Evolutionary conservation across 345 rosid genomes (phyloP).

Genomic region (Hibiscus trionum): DNA sequence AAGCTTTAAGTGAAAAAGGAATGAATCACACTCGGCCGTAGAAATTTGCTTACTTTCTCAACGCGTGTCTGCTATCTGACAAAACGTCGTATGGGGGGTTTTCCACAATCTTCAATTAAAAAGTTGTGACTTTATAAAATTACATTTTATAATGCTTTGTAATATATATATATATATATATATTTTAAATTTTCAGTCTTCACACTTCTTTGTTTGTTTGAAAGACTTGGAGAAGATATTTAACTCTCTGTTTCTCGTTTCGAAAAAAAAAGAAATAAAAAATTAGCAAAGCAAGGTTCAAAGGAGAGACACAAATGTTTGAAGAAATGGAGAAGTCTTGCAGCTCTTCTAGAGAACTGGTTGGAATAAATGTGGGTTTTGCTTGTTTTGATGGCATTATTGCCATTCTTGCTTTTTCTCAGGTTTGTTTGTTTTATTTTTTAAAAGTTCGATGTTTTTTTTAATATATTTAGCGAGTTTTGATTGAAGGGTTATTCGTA

Average conservation of each 20-base stretch:
- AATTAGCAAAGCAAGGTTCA: not conserved
- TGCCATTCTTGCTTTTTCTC: slow-evolving; percentile 38
- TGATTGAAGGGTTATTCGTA: not conserved
- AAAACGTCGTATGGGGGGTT: not conserved
- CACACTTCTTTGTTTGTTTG: no score
- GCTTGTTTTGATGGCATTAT: slow-evolving; percentile 36
- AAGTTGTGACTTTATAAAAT: not conserved
- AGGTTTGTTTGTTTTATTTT: slow-evolving; percentile 26
- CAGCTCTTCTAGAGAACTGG: slow-evolving; percentile 23
- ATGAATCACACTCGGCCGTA: not conserved
- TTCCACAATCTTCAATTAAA: not conserved
- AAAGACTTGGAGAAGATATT: no score
- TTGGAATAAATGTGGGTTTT: slow-evolving; percentile 30
- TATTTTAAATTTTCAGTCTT: no score
- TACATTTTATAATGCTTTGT: no score
- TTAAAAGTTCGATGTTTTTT: not conserved
- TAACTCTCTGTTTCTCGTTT: not conserved
- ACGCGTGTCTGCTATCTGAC: not conserved
- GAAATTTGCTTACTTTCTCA: slow-evolving; percentile 7
- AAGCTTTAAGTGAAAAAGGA: not conserved
- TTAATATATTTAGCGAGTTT: not conserved
- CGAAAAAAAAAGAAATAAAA: no score
- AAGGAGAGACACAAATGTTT: slow-evolving; percentile 12
- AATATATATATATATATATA: no score
- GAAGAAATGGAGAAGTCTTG: slow-evolving; percentile 24